Percentiles rank a stretch among this genome's conserved stretches.
These are phyloP conservation scores for Vitis hybrid DNA, from an alignment of 177 flowering plant genomes.

Conservation along the genomic window DNA sequence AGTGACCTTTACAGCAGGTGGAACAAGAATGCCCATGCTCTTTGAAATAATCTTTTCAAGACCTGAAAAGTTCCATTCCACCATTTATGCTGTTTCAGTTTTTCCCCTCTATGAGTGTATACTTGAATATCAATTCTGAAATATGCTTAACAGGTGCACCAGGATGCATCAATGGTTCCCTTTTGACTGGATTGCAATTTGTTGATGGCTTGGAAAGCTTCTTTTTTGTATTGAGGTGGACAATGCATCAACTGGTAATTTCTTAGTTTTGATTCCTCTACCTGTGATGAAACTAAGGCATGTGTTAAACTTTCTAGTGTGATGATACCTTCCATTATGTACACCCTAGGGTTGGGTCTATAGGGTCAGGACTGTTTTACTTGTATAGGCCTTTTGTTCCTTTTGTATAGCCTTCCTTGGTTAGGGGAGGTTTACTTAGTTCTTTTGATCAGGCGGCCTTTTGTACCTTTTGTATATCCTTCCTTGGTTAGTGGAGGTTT, in stretches of 20 bases:
- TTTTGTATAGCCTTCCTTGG: too few relatives aligned
- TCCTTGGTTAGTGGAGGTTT: too few relatives aligned
- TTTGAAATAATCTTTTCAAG: background rate
- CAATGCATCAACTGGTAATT: conserved; percentile 95
- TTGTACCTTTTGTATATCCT: too few relatives aligned
- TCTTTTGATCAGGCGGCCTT: too few relatives aligned
- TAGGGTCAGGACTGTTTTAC: too few relatives aligned
- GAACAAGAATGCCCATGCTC: background rate
- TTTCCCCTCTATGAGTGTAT: background rate
- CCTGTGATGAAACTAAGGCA: background rate
- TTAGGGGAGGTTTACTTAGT: too few relatives aligned
- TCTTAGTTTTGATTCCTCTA: conserved; percentile 1
- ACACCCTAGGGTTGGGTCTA: too few relatives aligned
- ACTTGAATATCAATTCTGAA: conserved; percentile 1
- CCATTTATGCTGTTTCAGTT: background rate
- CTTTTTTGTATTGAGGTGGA: conserved; percentile 90
- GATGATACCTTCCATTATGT: background rate
- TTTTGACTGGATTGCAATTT: conserved; percentile 87
- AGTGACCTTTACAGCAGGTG: background rate
- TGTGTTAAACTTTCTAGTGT: background rate
- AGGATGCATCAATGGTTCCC: conserved; percentile 85
- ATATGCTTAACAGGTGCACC: conserved; percentile 79
- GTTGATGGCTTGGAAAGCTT: conserved; percentile 76
- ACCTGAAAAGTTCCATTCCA: background rate
- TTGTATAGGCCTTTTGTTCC: too few relatives aligned